Evolutionary conservation across 805 yeast genomes (phyloP), one percentile per base, ranked within the genome.

Genomic region (Kuraishia capsulata): DNA sequence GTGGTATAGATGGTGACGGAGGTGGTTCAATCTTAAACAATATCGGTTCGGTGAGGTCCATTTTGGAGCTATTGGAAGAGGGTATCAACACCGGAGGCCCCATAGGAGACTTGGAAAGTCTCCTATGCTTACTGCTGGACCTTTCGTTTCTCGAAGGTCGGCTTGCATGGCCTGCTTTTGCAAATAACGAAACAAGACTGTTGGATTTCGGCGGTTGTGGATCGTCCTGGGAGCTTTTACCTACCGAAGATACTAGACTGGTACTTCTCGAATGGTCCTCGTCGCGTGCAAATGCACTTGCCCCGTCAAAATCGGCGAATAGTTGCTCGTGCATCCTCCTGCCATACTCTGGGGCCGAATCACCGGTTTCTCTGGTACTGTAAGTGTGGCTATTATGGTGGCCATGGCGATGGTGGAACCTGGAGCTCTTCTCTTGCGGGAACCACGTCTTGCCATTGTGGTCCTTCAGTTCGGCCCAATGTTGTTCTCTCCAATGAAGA

Each of bases 401-500:
- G 20, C 20, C 20, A 24, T 33, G 35, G 17, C 21, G 25, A 16
- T 17, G 30, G 20, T 24, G 13, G 6, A 10, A 18, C n/a, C 10
- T 14, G 4, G 5, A 16, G 13, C 23, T 35, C n/a, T 25, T 13
- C 14, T 35, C 30, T 8, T n/a, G 4, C 0, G 76, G 76, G 47
- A 68, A 76, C 81, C 82, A 76, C 9, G 66, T 44, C 28, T 65
- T 61, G 0, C 79, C 80, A 1, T 54, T 49, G 1, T 73, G 54
- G 30, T 61, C 54, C 30, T 54, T 53, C 16, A 78, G 53, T 44
- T 76, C 78, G 45, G 64, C 52, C 75, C 81, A 75, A 50, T 74
- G 76, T 18, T 49, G 49, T n/a, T 62, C 52, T 43, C 81, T 54
- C 85, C 87, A 81, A 2, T 65, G 58, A 11, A 67, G 36, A 51